Base-by-base conservation (phyloP, 2,329 filamentous ascomycete genomes). In the Aureobasidium sp. region DNA sequence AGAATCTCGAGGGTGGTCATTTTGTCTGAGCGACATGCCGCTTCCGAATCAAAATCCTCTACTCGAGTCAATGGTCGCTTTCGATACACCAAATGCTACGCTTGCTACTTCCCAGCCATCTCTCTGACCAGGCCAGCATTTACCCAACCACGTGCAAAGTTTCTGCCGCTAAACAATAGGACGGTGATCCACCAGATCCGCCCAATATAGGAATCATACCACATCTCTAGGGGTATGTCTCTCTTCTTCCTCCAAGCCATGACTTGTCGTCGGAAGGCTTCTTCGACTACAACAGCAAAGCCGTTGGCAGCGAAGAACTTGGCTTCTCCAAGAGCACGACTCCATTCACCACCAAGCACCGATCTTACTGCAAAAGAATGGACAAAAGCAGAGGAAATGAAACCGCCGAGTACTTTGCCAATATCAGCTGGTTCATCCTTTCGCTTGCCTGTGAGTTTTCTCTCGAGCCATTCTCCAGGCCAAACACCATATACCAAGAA, bases 401-500 rank as follows among this genome's bases (percentile, higher is more conserved):
- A 77, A 1, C 73, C 76, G 7, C 77, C 76, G 2, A 78, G 62
- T 1, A 78, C 74, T 65, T 77, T 78, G 1, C 76, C 76, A 34
- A 77, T 66, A 67, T 78, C 76, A 1, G 76, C 76, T 6, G 70
- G 69, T 63, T 76, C 67, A 20, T 72, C 66, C 0, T 41, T 7
- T 1, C 62, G 31, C 64, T 77, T 78, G 9, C 75, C 71, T 5
- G 69, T 70, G 22, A 78, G 47, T 62, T 70, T 76, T 12, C 75
- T 66, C 66, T 78, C 76, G 0, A 75, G 15, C 73, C 74, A 78
- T 64, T 78, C 75, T 3, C 76, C 76, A 1, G 76, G 76, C 76
- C 76, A 78, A 14, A 78, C 73, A 6, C 76, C 76, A 62, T 77
- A 78, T 5, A 78, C 76, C 5, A 78, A 69, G 64, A 78, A 78